A percentile compares a stretch with the other conserved stretches of the same genome.
Evolutionary conservation across 805 yeast species (phyloP).

Genomic region (Sugiyamaella americana): DNA sequence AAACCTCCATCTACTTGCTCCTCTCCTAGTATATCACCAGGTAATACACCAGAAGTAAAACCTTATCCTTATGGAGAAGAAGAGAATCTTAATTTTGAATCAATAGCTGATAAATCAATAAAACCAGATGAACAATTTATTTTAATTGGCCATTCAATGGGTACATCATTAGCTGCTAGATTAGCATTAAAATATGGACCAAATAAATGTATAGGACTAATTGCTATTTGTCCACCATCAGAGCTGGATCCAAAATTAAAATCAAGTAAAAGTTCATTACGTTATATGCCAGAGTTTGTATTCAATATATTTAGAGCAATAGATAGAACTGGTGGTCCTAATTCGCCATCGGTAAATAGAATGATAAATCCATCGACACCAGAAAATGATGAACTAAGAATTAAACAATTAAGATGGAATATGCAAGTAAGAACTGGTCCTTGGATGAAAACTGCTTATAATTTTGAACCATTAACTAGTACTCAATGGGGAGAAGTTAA

Average conservation of each 20-base stretch:
- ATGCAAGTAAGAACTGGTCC: constrained; percentile 51
- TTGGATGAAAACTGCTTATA: constrained; percentile 48
- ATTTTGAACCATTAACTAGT: constrained; percentile 41
- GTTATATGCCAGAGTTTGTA: constrained; percentile 29
- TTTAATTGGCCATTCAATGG: constrained; percentile 70
- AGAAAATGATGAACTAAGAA: constrained; percentile 37
- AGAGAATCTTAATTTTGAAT: neutral
- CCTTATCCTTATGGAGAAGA: neutral
- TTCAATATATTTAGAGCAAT: constrained; percentile 51
- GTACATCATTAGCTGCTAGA: constrained; percentile 50
- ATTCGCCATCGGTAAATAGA: constrained; percentile 53
- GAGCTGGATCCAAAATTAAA: constrained; percentile 16
- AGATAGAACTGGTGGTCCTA: constrained; percentile 59
- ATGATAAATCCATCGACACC: constrained; percentile 38
- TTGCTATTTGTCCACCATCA: constrained; percentile 34
- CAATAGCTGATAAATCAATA: neutral
- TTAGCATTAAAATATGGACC: constrained; percentile 27
- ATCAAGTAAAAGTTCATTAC: constrained; percentile 21
- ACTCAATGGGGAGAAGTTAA: constrained; percentile 40
- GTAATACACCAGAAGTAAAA: neutral
- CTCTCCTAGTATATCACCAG: neutral
- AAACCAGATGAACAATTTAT: constrained; percentile 23
- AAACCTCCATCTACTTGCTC: constrained; percentile 17
- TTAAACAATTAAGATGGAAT: constrained; percentile 65
- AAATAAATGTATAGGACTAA: constrained; percentile 28